A percentile compares a stretch with the other conserved stretches of the same genome.
Evolutionary conservation across 225 moss, liverwort and hornwort species (phyloP).

Genomic region (Neckera pumila): DNA sequence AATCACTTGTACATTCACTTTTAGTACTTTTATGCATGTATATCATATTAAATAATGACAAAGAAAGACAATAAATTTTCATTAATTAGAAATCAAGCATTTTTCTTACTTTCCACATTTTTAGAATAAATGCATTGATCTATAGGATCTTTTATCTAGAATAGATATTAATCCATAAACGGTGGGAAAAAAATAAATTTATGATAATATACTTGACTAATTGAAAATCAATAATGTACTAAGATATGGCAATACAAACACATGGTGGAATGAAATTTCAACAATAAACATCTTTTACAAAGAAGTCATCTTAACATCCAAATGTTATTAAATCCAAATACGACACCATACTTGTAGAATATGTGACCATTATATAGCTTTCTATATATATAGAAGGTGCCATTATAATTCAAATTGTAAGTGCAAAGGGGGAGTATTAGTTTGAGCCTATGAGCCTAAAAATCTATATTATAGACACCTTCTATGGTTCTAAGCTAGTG

Average conservation of each 20-base stretch:
- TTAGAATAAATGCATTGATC: neutral
- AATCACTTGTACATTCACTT: neutral
- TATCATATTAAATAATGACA: neutral
- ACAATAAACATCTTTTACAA: neutral
- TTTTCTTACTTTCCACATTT: neutral
- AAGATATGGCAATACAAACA: neutral
- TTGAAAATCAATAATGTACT: neutral
- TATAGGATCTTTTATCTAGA: neutral
- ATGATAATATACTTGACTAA: neutral
- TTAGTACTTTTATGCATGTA: neutral
- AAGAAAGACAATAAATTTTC: neutral
- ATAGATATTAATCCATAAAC: neutral
- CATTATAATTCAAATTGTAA: neutral
- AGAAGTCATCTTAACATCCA: neutral
- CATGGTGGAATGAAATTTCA: neutral
- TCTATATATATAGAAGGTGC: rapidly evolving
- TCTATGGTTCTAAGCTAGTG: too few species aligned
- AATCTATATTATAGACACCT: too few species aligned
- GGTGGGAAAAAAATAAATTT: neutral
- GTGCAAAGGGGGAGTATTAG: too few species aligned
- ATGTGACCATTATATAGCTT: neutral
- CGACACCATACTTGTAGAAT: rapidly evolving
- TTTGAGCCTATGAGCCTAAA: too few species aligned
- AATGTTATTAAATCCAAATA: neutral
- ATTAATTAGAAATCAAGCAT: neutral